phyloP scores from a whole-genome alignment of 1,284 basidiomycete genomes.

The Inonotus obliquus region DNA sequence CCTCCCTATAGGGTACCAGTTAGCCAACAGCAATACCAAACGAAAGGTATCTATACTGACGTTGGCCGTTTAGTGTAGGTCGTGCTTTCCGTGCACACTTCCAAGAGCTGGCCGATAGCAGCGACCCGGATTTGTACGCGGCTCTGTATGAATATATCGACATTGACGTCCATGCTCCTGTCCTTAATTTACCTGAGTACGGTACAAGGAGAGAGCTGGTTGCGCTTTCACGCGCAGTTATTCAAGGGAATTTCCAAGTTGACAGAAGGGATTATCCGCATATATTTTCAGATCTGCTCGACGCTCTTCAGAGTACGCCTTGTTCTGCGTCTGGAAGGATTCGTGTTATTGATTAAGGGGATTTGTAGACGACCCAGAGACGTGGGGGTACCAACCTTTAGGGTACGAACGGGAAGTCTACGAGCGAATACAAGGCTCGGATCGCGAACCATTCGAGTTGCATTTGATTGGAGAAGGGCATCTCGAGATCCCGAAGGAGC shows the following conservation, averaged over 20 bases:
- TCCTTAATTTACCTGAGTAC: conserved; percentile 29
- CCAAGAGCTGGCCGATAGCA: conserved; percentile 29
- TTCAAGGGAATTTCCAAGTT: conserved; percentile 32
- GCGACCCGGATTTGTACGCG: conserved; percentile 26
- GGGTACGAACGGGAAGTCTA: conserved; percentile 21
- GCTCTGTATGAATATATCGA: conserved; percentile 34
- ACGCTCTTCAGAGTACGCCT: conserved; percentile 26
- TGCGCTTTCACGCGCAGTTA: conserved; percentile 33
- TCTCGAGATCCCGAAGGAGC: conserved; percentile 30
- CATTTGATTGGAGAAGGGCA: conserved; percentile 32
- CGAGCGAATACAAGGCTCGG: conserved; percentile 26
- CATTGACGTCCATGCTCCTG: conserved; percentile 33
- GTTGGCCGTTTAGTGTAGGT: conserved; percentile 26
- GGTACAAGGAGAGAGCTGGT: conserved; percentile 19
- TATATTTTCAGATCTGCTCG: conserved; percentile 32
- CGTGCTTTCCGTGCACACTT: conserved; percentile 30
- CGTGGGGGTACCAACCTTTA: conserved; percentile 34
- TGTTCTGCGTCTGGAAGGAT: not conserved
- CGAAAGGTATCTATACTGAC: not conserved
- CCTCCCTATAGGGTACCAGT: conserved; percentile 35
- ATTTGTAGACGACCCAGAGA: conserved; percentile 28
- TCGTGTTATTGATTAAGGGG: not conserved
- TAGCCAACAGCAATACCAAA: conserved; percentile 12
- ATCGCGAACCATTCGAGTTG: conserved; percentile 30
- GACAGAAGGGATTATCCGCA: conserved; percentile 31